Evolutionary conservation across 495 filamentous ascomycete species (phyloP), one percentile per base, ranked within the genome.

Genomic region (Aspergillus taichungensis): DNA sequence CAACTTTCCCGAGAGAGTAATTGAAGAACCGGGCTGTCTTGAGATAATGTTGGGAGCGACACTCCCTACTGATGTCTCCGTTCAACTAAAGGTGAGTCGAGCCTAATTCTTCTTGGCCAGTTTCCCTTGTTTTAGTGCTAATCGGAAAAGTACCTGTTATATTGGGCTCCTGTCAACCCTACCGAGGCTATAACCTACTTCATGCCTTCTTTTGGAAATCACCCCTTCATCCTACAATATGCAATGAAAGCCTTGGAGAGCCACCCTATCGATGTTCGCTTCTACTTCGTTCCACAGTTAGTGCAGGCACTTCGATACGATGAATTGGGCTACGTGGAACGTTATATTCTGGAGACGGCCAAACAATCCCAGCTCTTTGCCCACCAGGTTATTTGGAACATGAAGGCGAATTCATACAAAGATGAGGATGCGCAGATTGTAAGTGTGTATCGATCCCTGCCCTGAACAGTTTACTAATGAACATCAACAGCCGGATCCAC

Each of bases 371-470:
- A 96, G 59, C 69, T 96, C 1, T 99, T 99, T 61, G 89, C 94
- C 6, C 94, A 99, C 63, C 94, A 99, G 49, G 96, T 99, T 48
- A 97, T 99, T 50, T 99, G 94, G 94, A 99, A 97, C 60, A 99
- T 99, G 84, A 96, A 94, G 59, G 94, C 94, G 13, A 99, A 99
- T 60, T 82, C 89, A 3, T 99, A 87, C 68, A 97, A 95, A 62
- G 94, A 99, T 54, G 90, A 99, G 51, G 88, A 97, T 48, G 87
- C 84, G 40, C 76, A 82, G 53, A 78, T 94, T 53, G 87, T 92
- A 74, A 79, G 84, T 66, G 13, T 35, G 27, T 8, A 32, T 34
- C 27, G 5, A 28, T 43, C 31, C 47, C 7, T 28, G 13, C 1
- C 10, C 29, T 24, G 45, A 11, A 46, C 39, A 3, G 13, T 28